Conservation (phyloP, 1,284 basidiomycete species). For the Boletus sp. region DNA sequence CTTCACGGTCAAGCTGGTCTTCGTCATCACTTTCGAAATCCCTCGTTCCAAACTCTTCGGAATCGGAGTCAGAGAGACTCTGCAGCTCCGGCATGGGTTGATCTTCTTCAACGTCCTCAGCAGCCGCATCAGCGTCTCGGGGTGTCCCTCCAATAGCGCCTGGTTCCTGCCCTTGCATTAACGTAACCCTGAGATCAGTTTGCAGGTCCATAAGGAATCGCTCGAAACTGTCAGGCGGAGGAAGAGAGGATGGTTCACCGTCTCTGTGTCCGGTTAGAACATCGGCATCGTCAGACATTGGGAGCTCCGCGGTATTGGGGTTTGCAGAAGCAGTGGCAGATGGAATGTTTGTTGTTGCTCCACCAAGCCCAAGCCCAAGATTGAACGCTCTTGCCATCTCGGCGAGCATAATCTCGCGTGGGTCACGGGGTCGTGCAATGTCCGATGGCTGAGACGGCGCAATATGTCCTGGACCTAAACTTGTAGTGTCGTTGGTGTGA, state of each 20-base stretch:
- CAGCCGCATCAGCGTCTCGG: conserved; percentile 22
- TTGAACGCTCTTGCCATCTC: conserved; percentile 77
- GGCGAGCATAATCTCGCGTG: conserved; percentile 59
- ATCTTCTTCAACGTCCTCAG: conserved; percentile 20
- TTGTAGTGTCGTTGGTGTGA: conserved; percentile 14
- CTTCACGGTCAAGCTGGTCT: conserved; percentile 12
- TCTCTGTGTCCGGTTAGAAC: conserved; percentile 10
- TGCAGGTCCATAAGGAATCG: conserved; percentile 72
- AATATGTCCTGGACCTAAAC: conserved; percentile 11
- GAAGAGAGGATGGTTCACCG: conserved; percentile 29
- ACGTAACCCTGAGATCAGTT: conserved; percentile 56
- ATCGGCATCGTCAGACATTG: conserved; percentile 5
- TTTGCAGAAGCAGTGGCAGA: conserved; percentile 3
- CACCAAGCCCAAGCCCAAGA: conserved; percentile 55
- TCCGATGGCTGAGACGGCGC: conserved; percentile 24
- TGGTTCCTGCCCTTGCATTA: conserved; percentile 38
- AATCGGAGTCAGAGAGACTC: conserved; percentile 29
- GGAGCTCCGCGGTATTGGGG: conserved; percentile 11
- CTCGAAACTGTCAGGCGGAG: conserved; percentile 70
- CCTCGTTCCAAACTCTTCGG: conserved; percentile 21
- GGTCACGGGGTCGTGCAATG: conserved; percentile 37
- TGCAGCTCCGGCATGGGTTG: conserved; percentile 28
- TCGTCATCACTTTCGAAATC: conserved; percentile 20
- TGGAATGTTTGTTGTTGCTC: conserved; percentile 15
- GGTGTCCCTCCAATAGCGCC: conserved; percentile 9